These are phyloP conservation scores for Phytophthora aleatoria DNA, from an alignment of 352 stramenopile genomes.

Conservation along the genomic window DNA sequence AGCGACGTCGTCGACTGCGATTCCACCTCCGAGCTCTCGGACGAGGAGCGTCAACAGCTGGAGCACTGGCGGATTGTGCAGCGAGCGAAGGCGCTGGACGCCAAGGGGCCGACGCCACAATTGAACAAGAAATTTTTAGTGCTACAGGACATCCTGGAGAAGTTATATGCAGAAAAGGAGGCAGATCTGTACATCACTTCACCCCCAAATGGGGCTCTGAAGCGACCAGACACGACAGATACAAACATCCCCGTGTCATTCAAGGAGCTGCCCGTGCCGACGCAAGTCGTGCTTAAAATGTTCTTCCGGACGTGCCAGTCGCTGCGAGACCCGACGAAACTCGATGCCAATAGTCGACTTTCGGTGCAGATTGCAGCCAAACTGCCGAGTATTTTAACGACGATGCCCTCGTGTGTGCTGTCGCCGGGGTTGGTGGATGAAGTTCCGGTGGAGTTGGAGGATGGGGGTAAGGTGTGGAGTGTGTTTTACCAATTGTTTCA, in stretches of 20 bases:
- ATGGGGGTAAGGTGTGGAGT: conserved; percentile 27
- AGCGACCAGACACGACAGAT: conserved; percentile 7
- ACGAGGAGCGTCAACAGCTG: conserved; percentile 10
- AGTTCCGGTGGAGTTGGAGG: not conserved
- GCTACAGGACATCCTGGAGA: conserved; percentile 33
- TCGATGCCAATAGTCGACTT: conserved; percentile 36
- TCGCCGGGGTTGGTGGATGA: conserved; percentile 49
- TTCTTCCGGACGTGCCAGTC: conserved; percentile 76
- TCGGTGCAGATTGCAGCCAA: conserved; percentile 54
- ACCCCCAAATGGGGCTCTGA: conserved; percentile 16
- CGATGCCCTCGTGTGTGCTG: conserved; percentile 58
- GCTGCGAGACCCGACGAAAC: conserved; percentile 36
- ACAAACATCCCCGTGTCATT: conserved; percentile 28
- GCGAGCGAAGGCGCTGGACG: conserved; percentile 33
- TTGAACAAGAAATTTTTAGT: conserved; percentile 52
- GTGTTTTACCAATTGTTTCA: conserved; percentile 64
- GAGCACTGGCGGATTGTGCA: conserved; percentile 27
- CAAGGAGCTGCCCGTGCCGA: conserved; percentile 53
- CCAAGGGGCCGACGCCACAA: conserved; percentile 24
- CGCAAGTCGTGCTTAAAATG: conserved; percentile 66
- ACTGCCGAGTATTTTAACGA: conserved; percentile 60
- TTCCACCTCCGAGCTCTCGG: conserved; percentile 6
- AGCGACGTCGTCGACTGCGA: not conserved
- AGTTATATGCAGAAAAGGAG: conserved; percentile 28
- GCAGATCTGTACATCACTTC: conserved; percentile 20